phyloP scores from a whole-genome alignment of 1,284 basidiomycete genomes.

The Stereum hirsutum region DNA sequence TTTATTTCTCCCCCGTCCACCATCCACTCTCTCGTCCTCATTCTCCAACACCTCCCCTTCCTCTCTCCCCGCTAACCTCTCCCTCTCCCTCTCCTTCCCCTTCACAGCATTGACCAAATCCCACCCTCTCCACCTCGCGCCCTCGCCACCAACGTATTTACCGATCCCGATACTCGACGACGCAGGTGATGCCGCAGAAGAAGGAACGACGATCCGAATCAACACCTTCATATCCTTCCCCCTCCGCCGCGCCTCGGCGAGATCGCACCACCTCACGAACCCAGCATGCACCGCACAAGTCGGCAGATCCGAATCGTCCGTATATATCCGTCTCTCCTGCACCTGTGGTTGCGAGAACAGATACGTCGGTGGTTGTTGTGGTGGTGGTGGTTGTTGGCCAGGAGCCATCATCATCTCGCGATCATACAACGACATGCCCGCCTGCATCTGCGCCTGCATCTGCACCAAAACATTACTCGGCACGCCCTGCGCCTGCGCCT shows the following conservation, averaged over 20 bases:
- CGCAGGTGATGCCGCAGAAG: too few species aligned
- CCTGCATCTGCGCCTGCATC: too few species aligned
- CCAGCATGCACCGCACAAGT: slow-evolving; percentile 67
- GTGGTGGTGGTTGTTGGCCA: too few species aligned
- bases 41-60: slow-evolving; percentile 40
- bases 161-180: slow-evolving; percentile 24
- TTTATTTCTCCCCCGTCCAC: slow-evolving; percentile 67
- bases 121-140: too few species aligned
- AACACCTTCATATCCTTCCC: slow-evolving; percentile 48
- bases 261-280: slow-evolving; percentile 51
- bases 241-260: slow-evolving; percentile 36
- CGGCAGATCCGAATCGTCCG: slow-evolving; percentile 67
- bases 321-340: slow-evolving; percentile 50
- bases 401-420: too few species aligned
- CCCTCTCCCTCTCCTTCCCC: slow-evolving; percentile 7
- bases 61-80: slow-evolving; percentile 14
- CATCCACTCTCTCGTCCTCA: slow-evolving; percentile 52
- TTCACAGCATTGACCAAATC: slow-evolving; percentile 9
- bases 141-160: slow-evolving; percentile 34
- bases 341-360: too few species aligned
- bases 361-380: too few species aligned
- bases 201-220: slow-evolving; percentile 37
- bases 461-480: too few species aligned
- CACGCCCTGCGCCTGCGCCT: too few species aligned
- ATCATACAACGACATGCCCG: too few species aligned